Evolutionary conservation across 2,329 filamentous ascomycete species (phyloP).

Genomic region (Diaporthe sp.): DNA sequence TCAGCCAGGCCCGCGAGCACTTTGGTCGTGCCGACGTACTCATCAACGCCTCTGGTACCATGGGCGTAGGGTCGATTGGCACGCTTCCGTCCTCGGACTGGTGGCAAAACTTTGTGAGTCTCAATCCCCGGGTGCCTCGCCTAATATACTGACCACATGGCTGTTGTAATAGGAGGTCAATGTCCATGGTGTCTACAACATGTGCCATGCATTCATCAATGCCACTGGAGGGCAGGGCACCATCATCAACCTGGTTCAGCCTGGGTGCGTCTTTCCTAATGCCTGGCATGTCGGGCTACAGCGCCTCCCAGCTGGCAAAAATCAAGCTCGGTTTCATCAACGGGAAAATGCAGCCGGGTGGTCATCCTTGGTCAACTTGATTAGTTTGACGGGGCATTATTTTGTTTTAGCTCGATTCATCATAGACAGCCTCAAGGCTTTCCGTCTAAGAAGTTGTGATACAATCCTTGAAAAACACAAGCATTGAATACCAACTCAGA

Average conservation of each 20-base stretch:
- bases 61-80: conserved; percentile 34
- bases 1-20: conserved; percentile 35
- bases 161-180: conserved; percentile 39
- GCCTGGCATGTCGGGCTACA: conserved; percentile 40
- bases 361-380: conserved; percentile 30
- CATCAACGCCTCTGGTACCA: conserved; percentile 39
- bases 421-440: no score
- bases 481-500: not conserved
- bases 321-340: conserved; percentile 40
- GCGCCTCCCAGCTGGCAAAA: conserved; percentile 38
- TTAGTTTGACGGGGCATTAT: not conserved
- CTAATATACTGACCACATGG: not conserved
- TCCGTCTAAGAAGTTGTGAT: not conserved
- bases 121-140: not conserved
- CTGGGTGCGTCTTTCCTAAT: conserved; percentile 38
- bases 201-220: conserved; percentile 40
- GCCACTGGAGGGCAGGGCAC: conserved; percentile 38
- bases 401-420: not conserved
- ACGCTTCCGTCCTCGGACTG: conserved; percentile 35
- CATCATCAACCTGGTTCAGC: conserved; percentile 40
- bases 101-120: conserved; percentile 36
- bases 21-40: conserved; percentile 41
- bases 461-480: not conserved
- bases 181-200: conserved; percentile 40
- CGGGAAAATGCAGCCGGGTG: conserved; percentile 20